These are phyloP conservation scores for Polyporus arcularius DNA, from an alignment of 768 basidiomycete species.

Conservation along the genomic window DNA sequence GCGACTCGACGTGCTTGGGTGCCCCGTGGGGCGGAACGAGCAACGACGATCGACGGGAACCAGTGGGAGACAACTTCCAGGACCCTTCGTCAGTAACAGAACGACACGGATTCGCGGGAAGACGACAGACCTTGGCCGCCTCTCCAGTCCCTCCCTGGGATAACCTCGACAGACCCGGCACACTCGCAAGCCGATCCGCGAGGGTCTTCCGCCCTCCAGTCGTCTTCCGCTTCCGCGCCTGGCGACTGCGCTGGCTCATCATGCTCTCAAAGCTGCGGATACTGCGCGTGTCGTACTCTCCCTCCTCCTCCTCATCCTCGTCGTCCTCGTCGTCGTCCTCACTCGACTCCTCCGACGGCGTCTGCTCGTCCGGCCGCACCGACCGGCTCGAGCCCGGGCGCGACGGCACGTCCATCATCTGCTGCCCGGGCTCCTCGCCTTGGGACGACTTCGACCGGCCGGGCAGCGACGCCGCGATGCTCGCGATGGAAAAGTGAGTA, in stretches of 20 bases:
- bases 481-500: conserved; percentile 82
- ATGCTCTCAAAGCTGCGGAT: conserved; percentile 88
- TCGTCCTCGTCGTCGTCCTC: conserved; percentile 41
- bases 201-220: conserved; percentile 61
- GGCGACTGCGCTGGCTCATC: conserved; percentile 55
- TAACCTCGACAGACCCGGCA: conserved; percentile 59
- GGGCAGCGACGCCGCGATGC: conserved; percentile 67
- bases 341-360: conserved; percentile 42
- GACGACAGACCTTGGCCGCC: conserved; percentile 18
- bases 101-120: neutral
- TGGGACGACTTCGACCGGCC: conserved; percentile 36
- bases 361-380: conserved; percentile 28
- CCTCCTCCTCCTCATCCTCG: conserved; percentile 37
- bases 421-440: conserved; percentile 45
- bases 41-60: conserved; percentile 43
- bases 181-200: conserved; percentile 78
- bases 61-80: conserved; percentile 36
- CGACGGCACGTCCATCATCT: conserved; percentile 58
- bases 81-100: neutral
- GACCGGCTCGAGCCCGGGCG: conserved; percentile 52
- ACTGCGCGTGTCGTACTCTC: conserved; percentile 63
- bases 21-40: conserved; percentile 30
- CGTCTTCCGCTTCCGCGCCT: conserved; percentile 28
- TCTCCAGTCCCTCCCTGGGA: conserved; percentile 30
- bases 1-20: conserved; percentile 39